phyloP scores from a whole-genome alignment of 2,329 filamentous ascomycete genomes.

The Talaromyces pinophilus region DNA sequence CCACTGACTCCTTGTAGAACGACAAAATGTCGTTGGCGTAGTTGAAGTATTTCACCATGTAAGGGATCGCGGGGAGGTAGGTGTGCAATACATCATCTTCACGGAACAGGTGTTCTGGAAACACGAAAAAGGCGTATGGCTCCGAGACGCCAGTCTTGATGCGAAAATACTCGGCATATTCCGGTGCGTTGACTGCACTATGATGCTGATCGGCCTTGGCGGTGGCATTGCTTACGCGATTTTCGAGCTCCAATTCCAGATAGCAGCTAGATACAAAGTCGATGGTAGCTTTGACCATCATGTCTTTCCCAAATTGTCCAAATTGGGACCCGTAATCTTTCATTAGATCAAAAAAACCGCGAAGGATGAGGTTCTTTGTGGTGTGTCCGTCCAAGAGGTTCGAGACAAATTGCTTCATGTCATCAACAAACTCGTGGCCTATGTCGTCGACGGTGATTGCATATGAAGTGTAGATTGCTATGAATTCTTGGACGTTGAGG shows the following conservation, averaged over 20 bases:
- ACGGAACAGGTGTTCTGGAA: slow-evolving; percentile 8
- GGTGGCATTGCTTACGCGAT: not conserved
- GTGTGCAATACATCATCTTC: slow-evolving; percentile 6
- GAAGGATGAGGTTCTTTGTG: not conserved
- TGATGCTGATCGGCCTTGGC: not conserved
- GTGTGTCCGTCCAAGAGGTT: not conserved
- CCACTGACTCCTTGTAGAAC: slow-evolving; percentile 19
- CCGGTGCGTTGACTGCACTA: not conserved
- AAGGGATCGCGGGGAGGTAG: slow-evolving; percentile 15
- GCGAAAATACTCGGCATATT: slow-evolving; percentile 11
- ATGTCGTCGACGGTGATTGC: slow-evolving; percentile 18
- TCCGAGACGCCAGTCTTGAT: slow-evolving; percentile 19
- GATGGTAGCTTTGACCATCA: slow-evolving; percentile 5
- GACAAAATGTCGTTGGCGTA: slow-evolving; percentile 18
- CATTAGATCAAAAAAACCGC: not conserved
- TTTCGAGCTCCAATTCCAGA: not conserved
- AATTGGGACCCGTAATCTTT: not conserved
- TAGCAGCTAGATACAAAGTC: slow-evolving; percentile 16
- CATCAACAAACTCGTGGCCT: slow-evolving; percentile 1
- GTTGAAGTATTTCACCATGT: slow-evolving; percentile 15
- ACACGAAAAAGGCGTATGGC: slow-evolving; percentile 15
- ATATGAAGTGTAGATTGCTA: slow-evolving; percentile 16
- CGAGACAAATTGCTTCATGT: slow-evolving; percentile 11
- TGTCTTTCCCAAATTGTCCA: slow-evolving; percentile 9
- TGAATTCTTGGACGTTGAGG: not conserved